These are phyloP conservation scores for Microglena sp. DNA, from an alignment of 139 green algal genomes.

Conservation along the genomic window DNA sequence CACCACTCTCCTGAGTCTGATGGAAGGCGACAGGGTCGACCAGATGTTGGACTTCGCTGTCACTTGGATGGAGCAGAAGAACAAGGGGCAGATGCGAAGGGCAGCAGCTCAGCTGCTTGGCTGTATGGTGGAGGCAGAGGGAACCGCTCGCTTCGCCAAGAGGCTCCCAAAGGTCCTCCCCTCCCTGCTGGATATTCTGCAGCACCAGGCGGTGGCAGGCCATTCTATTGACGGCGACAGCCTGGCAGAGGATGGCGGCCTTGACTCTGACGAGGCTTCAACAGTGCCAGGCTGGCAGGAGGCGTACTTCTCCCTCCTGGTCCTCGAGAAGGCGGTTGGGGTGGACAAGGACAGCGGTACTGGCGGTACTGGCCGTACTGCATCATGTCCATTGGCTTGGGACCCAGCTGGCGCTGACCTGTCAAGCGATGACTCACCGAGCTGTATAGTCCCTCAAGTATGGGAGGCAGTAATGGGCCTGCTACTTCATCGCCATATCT, in stretches of 20 bases:
- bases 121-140: constrained; percentile 44
- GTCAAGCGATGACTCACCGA: too few relatives aligned
- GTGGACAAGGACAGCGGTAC: too few relatives aligned
- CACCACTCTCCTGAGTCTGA: too few relatives aligned
- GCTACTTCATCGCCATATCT: constrained; percentile 62
- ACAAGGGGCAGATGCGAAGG: constrained; percentile 35
- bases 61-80: too few relatives aligned
- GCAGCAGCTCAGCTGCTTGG: constrained; percentile 47
- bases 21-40: too few relatives aligned
- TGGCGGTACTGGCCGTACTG: too few relatives aligned
- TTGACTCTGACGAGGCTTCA: neutral
- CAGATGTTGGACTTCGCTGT: too few relatives aligned
- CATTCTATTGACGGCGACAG: neutral
- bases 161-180: constrained; percentile 12
- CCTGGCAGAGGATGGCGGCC: neutral
- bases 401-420: too few relatives aligned
- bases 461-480: constrained; percentile 23
- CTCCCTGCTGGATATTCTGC: constrained; percentile 26
- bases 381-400: too few relatives aligned
- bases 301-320: constrained; percentile 61
- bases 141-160: too few relatives aligned
- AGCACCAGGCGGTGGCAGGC: constrained; percentile 15
- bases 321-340: constrained; percentile 76
- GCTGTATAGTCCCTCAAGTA: neutral
- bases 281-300: constrained; percentile 23